These are phyloP conservation scores for Hypoxylon sp. DNA, from an alignment of 2,329 filamentous ascomycete species.

Conservation along the genomic window DNA sequence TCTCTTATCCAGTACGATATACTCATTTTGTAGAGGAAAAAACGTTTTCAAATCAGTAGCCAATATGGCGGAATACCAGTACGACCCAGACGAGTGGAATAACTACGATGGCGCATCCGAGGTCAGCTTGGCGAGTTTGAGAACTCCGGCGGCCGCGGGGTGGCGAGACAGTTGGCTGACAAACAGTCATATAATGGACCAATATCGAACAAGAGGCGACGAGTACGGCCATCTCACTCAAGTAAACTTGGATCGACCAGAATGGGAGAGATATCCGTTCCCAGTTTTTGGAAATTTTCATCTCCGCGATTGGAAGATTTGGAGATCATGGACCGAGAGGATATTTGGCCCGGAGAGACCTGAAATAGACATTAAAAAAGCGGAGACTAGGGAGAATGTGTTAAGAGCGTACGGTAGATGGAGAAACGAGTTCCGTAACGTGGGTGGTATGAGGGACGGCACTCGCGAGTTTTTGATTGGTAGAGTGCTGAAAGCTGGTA, in stretches of 20 bases:
- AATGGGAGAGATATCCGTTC: conserved; percentile 1
- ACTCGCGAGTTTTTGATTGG: background rate
- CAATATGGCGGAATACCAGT: too few species aligned
- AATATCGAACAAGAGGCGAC: conserved; percentile 5
- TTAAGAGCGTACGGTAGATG: background rate
- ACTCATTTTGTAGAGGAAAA: too few species aligned
- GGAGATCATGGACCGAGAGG: background rate
- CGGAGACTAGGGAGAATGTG: background rate
- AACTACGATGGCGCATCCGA: too few species aligned
- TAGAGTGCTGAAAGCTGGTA: background rate
- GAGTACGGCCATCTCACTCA: background rate
- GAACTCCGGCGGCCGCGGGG: too few species aligned
- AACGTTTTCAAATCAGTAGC: too few species aligned
- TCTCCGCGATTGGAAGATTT: background rate
- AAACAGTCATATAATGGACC: background rate
- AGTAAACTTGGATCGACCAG: background rate
- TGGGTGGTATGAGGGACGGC: too few species aligned
- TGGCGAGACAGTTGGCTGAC: too few species aligned
- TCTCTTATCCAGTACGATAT: too few species aligned
- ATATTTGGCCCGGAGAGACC: too few species aligned
- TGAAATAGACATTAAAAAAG: background rate
- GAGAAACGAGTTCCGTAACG: background rate
- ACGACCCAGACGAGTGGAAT: too few species aligned
- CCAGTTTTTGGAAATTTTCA: background rate
- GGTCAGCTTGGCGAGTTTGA: too few species aligned